Percentiles rank a stretch among this genome's conserved stretches.
phyloP scores from a whole-genome alignment of 345 rosid species.

The Moringa oleifera region DNA sequence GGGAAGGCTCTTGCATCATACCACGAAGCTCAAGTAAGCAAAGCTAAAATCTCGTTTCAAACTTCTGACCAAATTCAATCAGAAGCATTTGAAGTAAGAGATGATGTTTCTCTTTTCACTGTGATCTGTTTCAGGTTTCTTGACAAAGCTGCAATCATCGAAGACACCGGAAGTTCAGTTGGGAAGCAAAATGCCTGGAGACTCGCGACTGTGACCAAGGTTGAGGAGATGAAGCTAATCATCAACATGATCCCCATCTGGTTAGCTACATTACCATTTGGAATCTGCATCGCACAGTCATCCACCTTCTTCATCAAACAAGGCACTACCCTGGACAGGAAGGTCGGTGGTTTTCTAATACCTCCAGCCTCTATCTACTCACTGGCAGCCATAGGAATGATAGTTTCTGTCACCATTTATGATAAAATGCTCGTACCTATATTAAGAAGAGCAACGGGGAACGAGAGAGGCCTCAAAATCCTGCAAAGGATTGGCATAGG shows the following conservation, averaged over 20 bases:
- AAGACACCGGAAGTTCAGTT: conserved; percentile 24
- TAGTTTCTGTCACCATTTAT: conserved; percentile 40
- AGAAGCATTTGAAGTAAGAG: too few species aligned
- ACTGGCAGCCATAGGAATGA: conserved; percentile 52
- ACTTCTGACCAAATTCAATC: too few species aligned
- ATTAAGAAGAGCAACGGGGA: conserved; percentile 39
- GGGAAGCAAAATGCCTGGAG: conserved; percentile 64
- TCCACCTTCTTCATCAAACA: conserved; percentile 95
- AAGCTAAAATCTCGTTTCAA: neutral
- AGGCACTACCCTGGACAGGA: conserved; percentile 41
- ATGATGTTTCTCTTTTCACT: neutral
- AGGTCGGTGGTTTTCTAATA: conserved; percentile 36
- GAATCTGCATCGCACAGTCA: conserved; percentile 64
- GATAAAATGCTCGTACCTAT: conserved; percentile 54
- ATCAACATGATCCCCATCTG: conserved; percentile 89
- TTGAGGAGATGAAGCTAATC: conserved; percentile 83
- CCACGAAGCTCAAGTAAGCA: conserved; percentile 64
- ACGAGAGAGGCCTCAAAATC: conserved; percentile 71
- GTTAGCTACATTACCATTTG: conserved; percentile 72
- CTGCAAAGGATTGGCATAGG: conserved; percentile 92
- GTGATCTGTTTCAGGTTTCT: conserved; percentile 53
- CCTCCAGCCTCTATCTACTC: conserved; percentile 58
- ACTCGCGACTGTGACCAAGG: conserved; percentile 72
- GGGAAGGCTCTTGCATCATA: conserved; percentile 60
- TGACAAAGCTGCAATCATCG: conserved; percentile 79